phyloP scores from a whole-genome alignment of 768 basidiomycete genomes.

The Mycena galopus region DNA sequence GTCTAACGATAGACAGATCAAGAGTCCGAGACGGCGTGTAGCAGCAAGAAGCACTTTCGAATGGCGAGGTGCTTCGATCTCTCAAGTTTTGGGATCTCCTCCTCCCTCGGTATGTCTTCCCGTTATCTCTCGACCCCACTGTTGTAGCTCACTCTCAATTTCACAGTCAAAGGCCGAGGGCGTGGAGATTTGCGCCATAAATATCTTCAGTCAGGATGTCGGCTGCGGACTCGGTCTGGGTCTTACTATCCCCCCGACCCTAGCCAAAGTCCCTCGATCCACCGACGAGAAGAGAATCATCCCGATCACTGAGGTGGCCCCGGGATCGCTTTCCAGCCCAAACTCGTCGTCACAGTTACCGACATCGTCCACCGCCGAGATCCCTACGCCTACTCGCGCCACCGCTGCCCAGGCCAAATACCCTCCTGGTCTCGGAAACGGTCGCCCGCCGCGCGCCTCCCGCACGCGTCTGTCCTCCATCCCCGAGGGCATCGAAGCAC shows the following conservation, averaged over 20 bases:
- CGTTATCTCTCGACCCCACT: background rate
- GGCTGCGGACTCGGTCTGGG: constrained; percentile 27
- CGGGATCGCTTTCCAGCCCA: constrained; percentile 1
- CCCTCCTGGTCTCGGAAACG: background rate
- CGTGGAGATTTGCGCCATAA: constrained; percentile 9
- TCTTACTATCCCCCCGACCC: background rate
- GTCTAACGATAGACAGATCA: background rate
- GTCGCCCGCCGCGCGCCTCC: constrained; percentile 7
- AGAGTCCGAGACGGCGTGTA: background rate
- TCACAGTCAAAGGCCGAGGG: background rate
- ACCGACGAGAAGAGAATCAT: constrained; percentile 4
- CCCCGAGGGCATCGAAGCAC: constrained; percentile 1
- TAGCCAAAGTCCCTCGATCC: constrained; percentile 3
- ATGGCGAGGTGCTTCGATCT: constrained; percentile 4
- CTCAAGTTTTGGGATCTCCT: constrained; percentile 4
- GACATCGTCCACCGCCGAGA: background rate
- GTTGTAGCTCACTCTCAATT: background rate
- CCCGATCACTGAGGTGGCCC: constrained; percentile 20
- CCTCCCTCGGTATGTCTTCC: constrained; percentile 4
- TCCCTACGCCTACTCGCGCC: background rate
- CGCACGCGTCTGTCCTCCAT: constrained; percentile 16
- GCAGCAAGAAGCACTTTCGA: background rate
- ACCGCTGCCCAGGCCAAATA: background rate
- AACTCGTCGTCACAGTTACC: background rate
- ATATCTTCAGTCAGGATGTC: constrained; percentile 10